Base-by-base conservation (phyloP, 2,329 filamentous ascomycete genomes). In the Hypoxylon rubiginosum region DNA sequence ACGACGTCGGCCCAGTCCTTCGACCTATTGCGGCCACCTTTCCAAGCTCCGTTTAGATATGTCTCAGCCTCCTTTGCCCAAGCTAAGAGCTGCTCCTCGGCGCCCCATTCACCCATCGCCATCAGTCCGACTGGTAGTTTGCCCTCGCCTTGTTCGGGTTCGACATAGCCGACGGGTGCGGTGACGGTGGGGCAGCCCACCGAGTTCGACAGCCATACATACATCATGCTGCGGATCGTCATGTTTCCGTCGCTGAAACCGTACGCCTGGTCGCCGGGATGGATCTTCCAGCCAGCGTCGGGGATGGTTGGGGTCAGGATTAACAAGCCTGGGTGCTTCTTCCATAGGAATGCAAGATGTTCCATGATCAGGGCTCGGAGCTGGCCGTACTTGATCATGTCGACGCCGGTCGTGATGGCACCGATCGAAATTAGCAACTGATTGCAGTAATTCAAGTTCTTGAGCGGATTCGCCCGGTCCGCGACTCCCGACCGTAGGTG, bases 141-240 rank as follows among this genome's bases (percentile, higher is more conserved):
- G 0, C 91, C 91, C 61, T 84, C 80, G 1, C 86, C 88, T 70
- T 85, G 81, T 5, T 80, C 79, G 0, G 86, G 83, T 26, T 87
- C 81, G 3, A 83, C 85, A 79, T 94, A 97, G 0, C 92, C 94
- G 10, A 92, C 89, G 0, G 94, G 93, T 89, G 49, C 84, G n/a
- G n/a, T 89, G 11, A 97, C 86, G 0, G 92, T 89, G 0, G 94
- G 94, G 52, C 90, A 90, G 0, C 94, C 94, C 0, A 85, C 88
- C 72, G 93, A 90, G 79, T 97, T 97, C 6, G 94, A 91, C 36
- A 97, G 79, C 86, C 92, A 97, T 15, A 92, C 89, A 79, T 93
- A 97, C 78, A 91, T 88, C 93, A 97, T 97, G 75, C 88, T 92
- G 26, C 86, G 83, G n/a, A 97, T 82, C 15, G 88, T 90, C 66